These are phyloP conservation scores for Cotoneaster glaucophyllus DNA, from an alignment of 306 rosid species.

Conservation along the genomic window DNA sequence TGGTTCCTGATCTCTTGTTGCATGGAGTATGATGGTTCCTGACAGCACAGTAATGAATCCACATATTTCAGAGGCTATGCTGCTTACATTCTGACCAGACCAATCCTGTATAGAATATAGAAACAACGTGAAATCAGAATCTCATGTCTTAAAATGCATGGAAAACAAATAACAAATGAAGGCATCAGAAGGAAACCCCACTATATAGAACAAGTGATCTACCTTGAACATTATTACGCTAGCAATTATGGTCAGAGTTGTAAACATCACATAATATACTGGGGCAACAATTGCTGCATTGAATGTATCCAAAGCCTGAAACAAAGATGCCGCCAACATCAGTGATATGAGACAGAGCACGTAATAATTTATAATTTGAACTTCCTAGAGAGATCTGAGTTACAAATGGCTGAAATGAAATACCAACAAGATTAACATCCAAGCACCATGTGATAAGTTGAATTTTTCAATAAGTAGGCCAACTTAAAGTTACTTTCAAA, in stretches of 20 bases:
- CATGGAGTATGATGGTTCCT: slow-evolving; percentile 83
- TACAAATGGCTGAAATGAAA: background rate
- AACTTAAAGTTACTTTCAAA: background rate
- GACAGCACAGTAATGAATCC: slow-evolving; percentile 91
- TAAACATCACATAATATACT: slow-evolving; percentile 87
- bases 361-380: background rate
- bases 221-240: slow-evolving; percentile 93
- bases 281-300: slow-evolving; percentile 80
- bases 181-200: slow-evolving; percentile 7
- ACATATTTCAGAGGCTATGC: slow-evolving; percentile 83
- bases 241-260: slow-evolving; percentile 81
- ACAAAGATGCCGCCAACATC: slow-evolving; percentile 3
- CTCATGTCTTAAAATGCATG: background rate
- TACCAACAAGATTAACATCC: background rate
- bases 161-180: background rate
- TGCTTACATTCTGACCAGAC: slow-evolving; percentile 75
- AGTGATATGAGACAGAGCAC: slow-evolving; percentile 5
- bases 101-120: slow-evolving; percentile 59
- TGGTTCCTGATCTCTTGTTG: slow-evolving; percentile 71
- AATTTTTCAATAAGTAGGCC: background rate
- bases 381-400: background rate
- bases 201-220: slow-evolving; percentile 10
- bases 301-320: slow-evolving; percentile 89
- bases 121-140: slow-evolving; percentile 10
- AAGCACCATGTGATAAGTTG: background rate